Evolutionary conservation across 495 filamentous ascomycete genomes (phyloP).

Genomic region (Amorphotheca resinae): DNA sequence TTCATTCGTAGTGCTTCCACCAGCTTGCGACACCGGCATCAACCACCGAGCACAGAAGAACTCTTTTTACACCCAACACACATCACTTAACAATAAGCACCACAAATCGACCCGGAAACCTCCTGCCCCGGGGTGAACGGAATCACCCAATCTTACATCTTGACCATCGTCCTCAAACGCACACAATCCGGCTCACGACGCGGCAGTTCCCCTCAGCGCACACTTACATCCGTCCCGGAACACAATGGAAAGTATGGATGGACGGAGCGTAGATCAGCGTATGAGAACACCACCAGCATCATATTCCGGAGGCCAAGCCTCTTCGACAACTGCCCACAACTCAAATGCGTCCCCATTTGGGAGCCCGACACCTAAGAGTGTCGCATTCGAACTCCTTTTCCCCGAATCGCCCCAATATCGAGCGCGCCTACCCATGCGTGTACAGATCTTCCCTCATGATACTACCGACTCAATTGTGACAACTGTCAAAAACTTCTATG

Average conservation of each 20-base stretch:
- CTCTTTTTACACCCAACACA: slow-evolving; percentile 5
- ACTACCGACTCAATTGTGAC: slow-evolving; percentile 91
- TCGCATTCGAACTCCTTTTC: slow-evolving; percentile 77
- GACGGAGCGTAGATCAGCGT: slow-evolving; percentile 11
- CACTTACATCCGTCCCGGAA: slow-evolving; percentile 21
- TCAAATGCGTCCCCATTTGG: slow-evolving; percentile 32
- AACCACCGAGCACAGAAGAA: slow-evolving; percentile 4
- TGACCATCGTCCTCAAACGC: no score
- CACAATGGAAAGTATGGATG: slow-evolving; percentile 16
- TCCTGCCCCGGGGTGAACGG: slow-evolving; percentile 3
- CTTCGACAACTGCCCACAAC: slow-evolving; percentile 24
- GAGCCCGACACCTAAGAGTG: slow-evolving; percentile 53
- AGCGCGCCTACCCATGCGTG: slow-evolving; percentile 77
- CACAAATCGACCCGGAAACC: slow-evolving; percentile 2
- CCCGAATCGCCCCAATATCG: slow-evolving; percentile 57
- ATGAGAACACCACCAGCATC: slow-evolving; percentile 16
- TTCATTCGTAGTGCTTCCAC: slow-evolving; percentile 11
- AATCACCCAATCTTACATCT: slow-evolving; percentile 9
- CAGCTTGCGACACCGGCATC: slow-evolving; percentile 17
- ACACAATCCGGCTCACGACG: slow-evolving; percentile 14
- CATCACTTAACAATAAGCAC: not conserved
- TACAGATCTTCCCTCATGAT: slow-evolving; percentile 86
- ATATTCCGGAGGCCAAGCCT: slow-evolving; percentile 13
- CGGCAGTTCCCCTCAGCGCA: slow-evolving; percentile 11
- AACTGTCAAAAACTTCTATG: slow-evolving; percentile 96